Percentiles rank a stretch among this genome's conserved stretches.
Conservation (phyloP, 2,329 filamentous ascomycete species). For the Ophiosphaerella narmari region DNA sequence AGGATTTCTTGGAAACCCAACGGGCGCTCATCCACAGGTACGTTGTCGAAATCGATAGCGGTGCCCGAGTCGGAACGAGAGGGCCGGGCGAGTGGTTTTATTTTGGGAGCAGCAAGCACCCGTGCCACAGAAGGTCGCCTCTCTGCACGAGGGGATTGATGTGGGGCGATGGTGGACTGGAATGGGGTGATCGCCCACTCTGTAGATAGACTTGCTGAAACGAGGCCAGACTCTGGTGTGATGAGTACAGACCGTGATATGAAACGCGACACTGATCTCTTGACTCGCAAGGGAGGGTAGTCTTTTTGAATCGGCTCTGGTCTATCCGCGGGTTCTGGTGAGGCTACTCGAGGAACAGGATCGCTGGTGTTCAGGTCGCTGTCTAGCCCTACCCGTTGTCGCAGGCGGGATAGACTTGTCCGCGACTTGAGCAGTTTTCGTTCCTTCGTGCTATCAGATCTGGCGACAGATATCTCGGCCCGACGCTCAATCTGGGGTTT, state of each 20-base stretch:
- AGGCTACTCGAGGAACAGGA: neutral
- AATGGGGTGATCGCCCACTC: neutral
- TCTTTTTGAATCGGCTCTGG: conserved; percentile 2
- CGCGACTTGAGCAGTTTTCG: conserved; percentile 16
- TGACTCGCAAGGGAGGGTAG: conserved; percentile 1
- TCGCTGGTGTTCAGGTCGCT: conserved; percentile 5
- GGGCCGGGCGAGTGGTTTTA: conserved; percentile 14
- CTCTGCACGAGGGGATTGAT: neutral
- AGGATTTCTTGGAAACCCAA: conserved; percentile 39
- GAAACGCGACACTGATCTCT: conserved; percentile 2
- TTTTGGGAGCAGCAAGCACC: neutral
- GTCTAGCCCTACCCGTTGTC: conserved; percentile 21
- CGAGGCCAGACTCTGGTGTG: neutral
- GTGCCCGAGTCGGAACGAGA: conserved; percentile 40
- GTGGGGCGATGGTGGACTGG: neutral
- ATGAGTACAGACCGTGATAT: neutral
- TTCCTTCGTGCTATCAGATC: conserved; percentile 5
- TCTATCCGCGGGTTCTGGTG: conserved; percentile 1
- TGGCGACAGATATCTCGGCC: neutral
- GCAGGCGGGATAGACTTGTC: conserved; percentile 22
- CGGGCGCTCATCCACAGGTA: conserved; percentile 26
- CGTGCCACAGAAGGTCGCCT: neutral
- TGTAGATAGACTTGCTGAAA: neutral
- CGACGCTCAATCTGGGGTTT: conserved; percentile 6
- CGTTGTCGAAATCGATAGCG: conserved; percentile 31